phyloP scores from a whole-genome alignment of 768 basidiomycete genomes.

The Tulasnella calospora region DNA sequence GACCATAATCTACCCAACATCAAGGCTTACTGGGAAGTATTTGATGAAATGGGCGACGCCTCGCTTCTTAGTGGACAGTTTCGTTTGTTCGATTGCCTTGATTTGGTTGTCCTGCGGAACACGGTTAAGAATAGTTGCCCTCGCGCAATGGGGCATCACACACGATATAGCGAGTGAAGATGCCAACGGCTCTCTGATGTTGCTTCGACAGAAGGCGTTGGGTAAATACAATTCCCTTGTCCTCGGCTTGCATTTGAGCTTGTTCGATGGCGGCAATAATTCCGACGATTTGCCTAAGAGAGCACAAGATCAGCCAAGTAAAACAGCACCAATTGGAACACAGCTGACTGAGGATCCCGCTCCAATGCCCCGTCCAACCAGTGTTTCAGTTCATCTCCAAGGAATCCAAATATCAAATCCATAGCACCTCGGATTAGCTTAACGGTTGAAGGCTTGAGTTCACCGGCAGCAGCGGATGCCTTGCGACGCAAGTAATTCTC shows the following conservation, averaged over 20 bases:
- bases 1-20: slow-evolving; percentile 3
- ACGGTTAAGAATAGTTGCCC: not conserved
- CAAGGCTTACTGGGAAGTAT: slow-evolving; percentile 63
- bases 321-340: not conserved
- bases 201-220: slow-evolving; percentile 73
- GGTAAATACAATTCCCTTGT: slow-evolving; percentile 72
- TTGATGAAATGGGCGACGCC: slow-evolving; percentile 90
- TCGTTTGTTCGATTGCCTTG: slow-evolving; percentile 82
- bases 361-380: slow-evolving; percentile 79
- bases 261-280: slow-evolving; percentile 74
- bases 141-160: slow-evolving; percentile 17
- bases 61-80: slow-evolving; percentile 85
- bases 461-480: slow-evolving; percentile 63
- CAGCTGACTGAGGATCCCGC: slow-evolving; percentile 68
- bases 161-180: slow-evolving; percentile 60
- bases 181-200: slow-evolving; percentile 65
- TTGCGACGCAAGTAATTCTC: slow-evolving; percentile 93
- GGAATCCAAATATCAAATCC: slow-evolving; percentile 93
- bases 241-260: slow-evolving; percentile 69
- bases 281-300: slow-evolving; percentile 73
- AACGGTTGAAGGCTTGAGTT: slow-evolving; percentile 57
- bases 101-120: slow-evolving; percentile 71
- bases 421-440: slow-evolving; percentile 84
- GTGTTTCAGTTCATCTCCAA: slow-evolving; percentile 71
- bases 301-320: not conserved